Conservation (phyloP, 345 rosid species). For the Eucalyptus tenuipes region DNA sequence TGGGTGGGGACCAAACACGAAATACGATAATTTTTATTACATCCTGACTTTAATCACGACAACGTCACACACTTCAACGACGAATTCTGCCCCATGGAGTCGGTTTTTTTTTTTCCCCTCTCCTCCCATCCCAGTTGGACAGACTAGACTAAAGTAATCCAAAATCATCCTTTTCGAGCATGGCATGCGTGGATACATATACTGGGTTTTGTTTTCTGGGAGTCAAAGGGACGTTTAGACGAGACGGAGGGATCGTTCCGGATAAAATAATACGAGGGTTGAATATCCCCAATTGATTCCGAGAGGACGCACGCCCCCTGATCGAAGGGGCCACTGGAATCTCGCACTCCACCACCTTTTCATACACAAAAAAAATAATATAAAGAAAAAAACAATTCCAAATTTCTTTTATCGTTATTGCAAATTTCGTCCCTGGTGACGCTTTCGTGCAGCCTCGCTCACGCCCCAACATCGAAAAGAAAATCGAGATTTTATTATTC, state of each 20-base stretch:
- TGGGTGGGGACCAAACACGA: not conserved
- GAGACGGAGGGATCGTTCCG: not conserved
- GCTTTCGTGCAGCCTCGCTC: not conserved
- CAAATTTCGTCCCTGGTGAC: not conserved
- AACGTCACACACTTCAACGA: not conserved
- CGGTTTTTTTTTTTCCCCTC: accelerated
- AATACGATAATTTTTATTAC: no score
- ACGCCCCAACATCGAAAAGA: not conserved
- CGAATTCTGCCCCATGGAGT: no score
- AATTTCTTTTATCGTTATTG: not conserved
- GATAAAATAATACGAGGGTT: not conserved
- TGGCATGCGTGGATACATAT: not conserved
- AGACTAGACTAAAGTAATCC: not conserved
- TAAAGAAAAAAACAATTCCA: not conserved
- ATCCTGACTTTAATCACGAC: not conserved
- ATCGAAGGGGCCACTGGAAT: not conserved
- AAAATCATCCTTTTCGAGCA: not conserved
- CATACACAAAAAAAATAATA: no score
- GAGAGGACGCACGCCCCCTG: not conserved
- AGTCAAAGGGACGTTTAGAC: not conserved
- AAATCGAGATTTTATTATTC: not conserved
- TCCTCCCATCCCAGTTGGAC: not conserved
- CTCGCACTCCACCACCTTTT: not conserved
- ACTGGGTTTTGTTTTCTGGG: no score
- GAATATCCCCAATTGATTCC: not conserved